Percentiles rank a stretch among this genome's conserved stretches.
Evolutionary conservation across 768 basidiomycete species (phyloP).

Genomic region (Paxillus ammoniavirescens): DNA sequence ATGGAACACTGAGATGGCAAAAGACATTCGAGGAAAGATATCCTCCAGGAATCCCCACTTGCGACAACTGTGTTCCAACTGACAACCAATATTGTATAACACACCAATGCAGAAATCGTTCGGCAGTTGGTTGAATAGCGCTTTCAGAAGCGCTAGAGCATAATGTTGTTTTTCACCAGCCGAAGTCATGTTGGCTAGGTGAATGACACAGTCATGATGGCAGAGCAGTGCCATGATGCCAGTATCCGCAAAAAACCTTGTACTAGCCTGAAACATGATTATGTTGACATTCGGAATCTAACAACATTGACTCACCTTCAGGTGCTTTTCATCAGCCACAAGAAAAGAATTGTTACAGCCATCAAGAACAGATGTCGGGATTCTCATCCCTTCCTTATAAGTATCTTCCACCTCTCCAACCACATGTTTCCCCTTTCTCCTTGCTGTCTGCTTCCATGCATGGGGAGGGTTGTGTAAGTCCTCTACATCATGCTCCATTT

Average conservation of each 20-base stretch:
- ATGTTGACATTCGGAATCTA: not conserved
- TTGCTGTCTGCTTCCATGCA: no score
- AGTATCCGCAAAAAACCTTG: conserved; percentile 14
- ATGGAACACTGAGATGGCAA: conserved; percentile 35
- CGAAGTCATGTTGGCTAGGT: conserved; percentile 15
- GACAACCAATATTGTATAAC: conserved; percentile 27
- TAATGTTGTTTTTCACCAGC: no score
- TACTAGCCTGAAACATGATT: conserved; percentile 11
- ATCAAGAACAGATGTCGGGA: conserved; percentile 31
- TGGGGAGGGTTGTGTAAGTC: no score
- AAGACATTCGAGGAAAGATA: conserved; percentile 19
- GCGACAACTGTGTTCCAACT: conserved; percentile 19
- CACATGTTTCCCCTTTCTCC: no score
- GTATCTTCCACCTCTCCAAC: not conserved
- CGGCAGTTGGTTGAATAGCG: conserved; percentile 19
- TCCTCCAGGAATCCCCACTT: conserved; percentile 4
- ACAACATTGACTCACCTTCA: conserved; percentile 1
- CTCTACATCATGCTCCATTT: no score
- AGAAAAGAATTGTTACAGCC: conserved; percentile 31
- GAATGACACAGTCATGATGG: conserved; percentile 19
- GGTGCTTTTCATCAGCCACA: conserved; percentile 9
- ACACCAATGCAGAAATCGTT: conserved; percentile 7
- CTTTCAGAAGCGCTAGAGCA: conserved; percentile 16
- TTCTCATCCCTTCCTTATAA: conserved; percentile 22
- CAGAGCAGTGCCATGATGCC: conserved; percentile 25